A percentile compares a stretch with the other conserved stretches of the same genome.
Conservation (phyloP, 257 asterid species). For the Linderniella brevidens region DNA sequence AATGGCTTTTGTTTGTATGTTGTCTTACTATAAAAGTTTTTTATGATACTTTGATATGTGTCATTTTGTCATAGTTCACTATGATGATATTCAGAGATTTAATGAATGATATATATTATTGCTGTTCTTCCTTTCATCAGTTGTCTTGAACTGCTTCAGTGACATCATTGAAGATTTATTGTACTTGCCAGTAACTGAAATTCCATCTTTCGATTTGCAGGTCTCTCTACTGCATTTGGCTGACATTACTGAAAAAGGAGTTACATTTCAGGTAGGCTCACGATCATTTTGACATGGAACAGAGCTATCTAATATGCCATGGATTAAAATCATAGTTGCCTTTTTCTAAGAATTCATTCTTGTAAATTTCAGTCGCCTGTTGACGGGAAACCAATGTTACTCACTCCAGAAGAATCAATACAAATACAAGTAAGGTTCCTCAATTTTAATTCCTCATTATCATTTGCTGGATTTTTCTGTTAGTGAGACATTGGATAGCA, state of each 20-base stretch:
- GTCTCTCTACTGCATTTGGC: constrained; percentile 95
- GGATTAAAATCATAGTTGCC: background rate
- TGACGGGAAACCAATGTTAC: constrained; percentile 95
- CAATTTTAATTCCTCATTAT: constrained; percentile 1
- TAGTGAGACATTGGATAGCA: too few relatives aligned
- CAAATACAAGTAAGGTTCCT: constrained; percentile 60
- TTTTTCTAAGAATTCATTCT: too few relatives aligned
- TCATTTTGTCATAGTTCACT: too few relatives aligned
- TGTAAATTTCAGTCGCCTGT: constrained; percentile 61
- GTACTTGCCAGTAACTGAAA: too few relatives aligned
- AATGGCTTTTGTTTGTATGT: too few relatives aligned
- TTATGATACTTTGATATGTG: too few relatives aligned
- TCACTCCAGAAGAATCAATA: constrained; percentile 96
- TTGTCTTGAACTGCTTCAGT: constrained; percentile 2
- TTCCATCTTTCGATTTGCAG: constrained; percentile 23
- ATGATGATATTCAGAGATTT: too few relatives aligned
- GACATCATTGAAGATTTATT: constrained; percentile 1
- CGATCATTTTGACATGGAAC: background rate
- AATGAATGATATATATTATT: too few relatives aligned
- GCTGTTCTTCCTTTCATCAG: too few relatives aligned
- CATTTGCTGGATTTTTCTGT: constrained; percentile 6
- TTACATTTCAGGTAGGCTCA: constrained; percentile 68
- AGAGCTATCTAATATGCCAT: background rate
- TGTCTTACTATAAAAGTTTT: too few relatives aligned
- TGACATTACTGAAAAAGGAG: constrained; percentile 90